Evolutionary conservation across 495 filamentous ascomycete genomes (phyloP).

Genomic region (Hypoxylon intermedium): DNA sequence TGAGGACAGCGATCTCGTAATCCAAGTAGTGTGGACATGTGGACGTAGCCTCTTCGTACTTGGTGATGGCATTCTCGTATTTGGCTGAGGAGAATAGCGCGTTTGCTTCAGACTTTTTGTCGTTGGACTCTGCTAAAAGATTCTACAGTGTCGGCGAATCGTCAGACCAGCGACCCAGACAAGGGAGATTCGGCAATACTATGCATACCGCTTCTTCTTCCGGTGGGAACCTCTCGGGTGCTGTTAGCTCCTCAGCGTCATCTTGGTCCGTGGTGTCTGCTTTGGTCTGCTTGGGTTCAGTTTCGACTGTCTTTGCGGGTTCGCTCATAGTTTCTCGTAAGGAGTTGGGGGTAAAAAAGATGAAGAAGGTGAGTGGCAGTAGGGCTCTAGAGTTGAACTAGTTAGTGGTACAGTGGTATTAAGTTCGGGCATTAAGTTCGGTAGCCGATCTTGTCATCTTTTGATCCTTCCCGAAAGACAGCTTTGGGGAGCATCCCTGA

Average conservation of each 20-base stretch:
- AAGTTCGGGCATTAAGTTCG: too few species aligned
- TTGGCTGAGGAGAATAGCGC: conserved; percentile 71
- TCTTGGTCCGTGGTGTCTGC: conserved; percentile 6
- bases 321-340: conserved; percentile 9
- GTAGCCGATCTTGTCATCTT: too few species aligned
- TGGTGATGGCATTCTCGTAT: conserved; percentile 85
- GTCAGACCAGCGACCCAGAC: too few species aligned
- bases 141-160: conserved; percentile 50
- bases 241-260: conserved; percentile 27
- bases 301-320: conserved; percentile 1
- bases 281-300: conserved; percentile 5
- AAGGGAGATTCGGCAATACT: background rate
- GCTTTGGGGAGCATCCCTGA: too few species aligned
- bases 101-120: conserved; percentile 81
- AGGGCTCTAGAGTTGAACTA: too few species aligned
- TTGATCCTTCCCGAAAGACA: too few species aligned
- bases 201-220: conserved; percentile 76
- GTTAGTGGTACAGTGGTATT: too few species aligned
- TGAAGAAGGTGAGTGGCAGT: too few species aligned
- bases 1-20: conserved; percentile 86
- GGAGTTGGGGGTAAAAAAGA: too few species aligned
- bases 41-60: conserved; percentile 83
- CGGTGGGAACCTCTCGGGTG: conserved; percentile 58
- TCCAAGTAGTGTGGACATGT: conserved; percentile 87
- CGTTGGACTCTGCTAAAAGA: conserved; percentile 73